These are phyloP conservation scores for Macadamia integrifolia DNA, from an alignment of 164 flowering plant species.

Conservation along the genomic window DNA sequence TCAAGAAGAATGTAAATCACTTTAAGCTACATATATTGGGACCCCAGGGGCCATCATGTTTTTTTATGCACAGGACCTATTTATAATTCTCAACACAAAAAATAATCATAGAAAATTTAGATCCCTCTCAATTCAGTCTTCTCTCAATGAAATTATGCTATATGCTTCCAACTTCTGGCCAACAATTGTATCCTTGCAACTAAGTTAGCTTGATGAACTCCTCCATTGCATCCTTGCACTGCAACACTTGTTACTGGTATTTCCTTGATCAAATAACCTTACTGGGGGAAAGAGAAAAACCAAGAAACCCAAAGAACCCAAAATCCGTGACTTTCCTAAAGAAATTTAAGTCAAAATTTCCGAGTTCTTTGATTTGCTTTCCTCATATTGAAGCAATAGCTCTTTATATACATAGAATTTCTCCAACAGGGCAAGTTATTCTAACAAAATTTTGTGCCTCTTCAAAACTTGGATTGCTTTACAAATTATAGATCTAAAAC, in stretches of 20 bases:
- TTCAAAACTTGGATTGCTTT: conserved; percentile 10
- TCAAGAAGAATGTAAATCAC: neutral
- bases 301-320: neutral
- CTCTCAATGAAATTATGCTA: neutral
- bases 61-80: conserved; percentile 5
- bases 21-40: conserved; percentile 1
- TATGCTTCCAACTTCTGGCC: neutral
- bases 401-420: conserved; percentile 11
- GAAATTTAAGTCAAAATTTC: neutral
- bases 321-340: neutral
- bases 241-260: conserved; percentile 1
- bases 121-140: neutral
- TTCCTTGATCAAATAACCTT: conserved; percentile 6
- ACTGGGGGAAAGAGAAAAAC: neutral
- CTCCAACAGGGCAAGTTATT: conserved; percentile 9
- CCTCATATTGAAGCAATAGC: conserved; percentile 12
- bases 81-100: neutral
- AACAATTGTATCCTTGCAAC: neutral
- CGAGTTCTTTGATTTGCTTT: neutral
- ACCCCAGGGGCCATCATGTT: neutral
- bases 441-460: conserved; percentile 17
- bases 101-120: neutral
- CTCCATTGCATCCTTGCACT: conserved; percentile 10
- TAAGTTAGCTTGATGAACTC: conserved; percentile 3
- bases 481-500: neutral